Evolutionary conservation across 1,139 yeast genomes (phyloP), one percentile per base, ranked within the genome.

Genomic region (Diutina siamensis): DNA sequence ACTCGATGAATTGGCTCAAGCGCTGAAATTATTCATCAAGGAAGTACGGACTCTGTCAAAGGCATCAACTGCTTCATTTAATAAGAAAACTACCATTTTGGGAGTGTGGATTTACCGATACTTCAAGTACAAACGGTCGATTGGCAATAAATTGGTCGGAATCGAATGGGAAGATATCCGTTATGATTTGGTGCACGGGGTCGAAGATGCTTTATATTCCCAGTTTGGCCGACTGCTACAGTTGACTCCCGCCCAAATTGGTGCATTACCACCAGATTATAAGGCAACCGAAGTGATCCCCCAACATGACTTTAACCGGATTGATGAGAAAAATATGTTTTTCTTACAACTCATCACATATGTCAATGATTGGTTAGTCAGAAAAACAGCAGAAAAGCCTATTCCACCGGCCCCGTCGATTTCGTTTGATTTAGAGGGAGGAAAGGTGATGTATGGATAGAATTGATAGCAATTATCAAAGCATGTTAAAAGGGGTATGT

Each of bases 131-230:
- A 69, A 66, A 47, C 68, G 66, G 50, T 56, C 65, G 2, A 57
- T 61, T n/a, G 63, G 64, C 2, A 66, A 65, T 53, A 69, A 69
- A 27, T 53, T 69, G 19, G 49, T 68, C 27, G 72, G 67, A 1
- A 64, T 71, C 53, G 74, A 68, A 54, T 71, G 74, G 74, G 74
- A 71, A 49, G 71, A 67, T 46, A 63, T 70, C 38, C 56, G 74
- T 34, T 60, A 64, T 46, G 76, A 71, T 41, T 53, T 69, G 40
- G 51, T 63, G 3, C 59, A 61, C 48, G 74, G 74, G 2, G 53
- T 68, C 17, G 76, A 71, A 49, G 56, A 58, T 10, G 59, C 60
- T 44, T 47, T 65, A 36, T 67, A 68, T 52, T 61, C 60, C 45
- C 64, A 59, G 42, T 59, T 61, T 48, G 74, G 74, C 1, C 61